phyloP scores from a whole-genome alignment of 2,329 filamentous ascomycete genomes.

The Aureobasidium sp. region DNA sequence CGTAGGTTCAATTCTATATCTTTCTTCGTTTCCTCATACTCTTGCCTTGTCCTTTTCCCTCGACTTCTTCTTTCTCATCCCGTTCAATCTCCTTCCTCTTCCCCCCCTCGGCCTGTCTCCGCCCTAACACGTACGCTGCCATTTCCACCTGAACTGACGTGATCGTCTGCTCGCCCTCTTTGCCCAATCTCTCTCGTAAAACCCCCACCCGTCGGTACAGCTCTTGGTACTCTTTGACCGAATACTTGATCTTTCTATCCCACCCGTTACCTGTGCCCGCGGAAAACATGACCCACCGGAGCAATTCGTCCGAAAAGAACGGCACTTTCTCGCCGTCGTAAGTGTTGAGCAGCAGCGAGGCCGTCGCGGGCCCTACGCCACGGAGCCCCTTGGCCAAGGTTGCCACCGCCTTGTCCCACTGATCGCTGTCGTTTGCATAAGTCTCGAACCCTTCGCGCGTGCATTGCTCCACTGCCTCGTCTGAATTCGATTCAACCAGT shows the following conservation, averaged over 20 bases:
- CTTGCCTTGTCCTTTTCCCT: neutral
- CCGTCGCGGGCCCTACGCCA: slow-evolving; percentile 73
- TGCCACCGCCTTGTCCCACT: slow-evolving; percentile 23
- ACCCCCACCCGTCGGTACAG: slow-evolving; percentile 38
- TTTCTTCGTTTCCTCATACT: neutral
- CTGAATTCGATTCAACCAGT: slow-evolving; percentile 53
- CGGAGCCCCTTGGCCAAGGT: slow-evolving; percentile 52
- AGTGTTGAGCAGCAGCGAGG: slow-evolving; percentile 64
- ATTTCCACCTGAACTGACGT: slow-evolving; percentile 59
- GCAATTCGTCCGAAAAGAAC: slow-evolving; percentile 78
- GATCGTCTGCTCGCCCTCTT: slow-evolving; percentile 29
- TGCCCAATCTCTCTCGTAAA: slow-evolving; percentile 40
- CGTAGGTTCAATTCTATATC: neutral
- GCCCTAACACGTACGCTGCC: slow-evolving; percentile 64
- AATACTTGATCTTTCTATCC: slow-evolving; percentile 59
- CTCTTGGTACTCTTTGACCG: slow-evolving; percentile 57
- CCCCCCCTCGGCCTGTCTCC: slow-evolving; percentile 20
- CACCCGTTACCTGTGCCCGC: slow-evolving; percentile 34
- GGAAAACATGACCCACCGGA: slow-evolving; percentile 59
- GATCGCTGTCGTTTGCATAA: slow-evolving; percentile 32
- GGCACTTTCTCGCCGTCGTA: slow-evolving; percentile 53
- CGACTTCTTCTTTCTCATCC: neutral
- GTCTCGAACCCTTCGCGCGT: slow-evolving; percentile 47
- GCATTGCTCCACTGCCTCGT: slow-evolving; percentile 39
- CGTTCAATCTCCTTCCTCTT: neutral